A percentile compares a stretch with the other conserved stretches of the same genome.
Evolutionary conservation across 2,329 filamentous ascomycete species (phyloP).

Genomic region (Trichoderma koningiopsis): DNA sequence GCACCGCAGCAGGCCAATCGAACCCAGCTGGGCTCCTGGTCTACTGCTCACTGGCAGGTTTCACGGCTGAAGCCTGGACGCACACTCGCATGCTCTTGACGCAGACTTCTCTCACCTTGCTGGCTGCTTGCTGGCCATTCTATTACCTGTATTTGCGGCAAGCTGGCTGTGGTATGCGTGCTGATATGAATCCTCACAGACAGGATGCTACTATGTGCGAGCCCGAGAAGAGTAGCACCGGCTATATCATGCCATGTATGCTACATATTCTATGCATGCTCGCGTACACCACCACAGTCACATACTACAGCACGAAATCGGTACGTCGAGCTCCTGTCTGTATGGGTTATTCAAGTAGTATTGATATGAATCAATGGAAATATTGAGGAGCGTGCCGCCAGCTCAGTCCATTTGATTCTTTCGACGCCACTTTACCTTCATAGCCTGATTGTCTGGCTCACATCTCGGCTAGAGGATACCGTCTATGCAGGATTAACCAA

Average conservation of each 20-base stretch:
- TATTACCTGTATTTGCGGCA: background rate
- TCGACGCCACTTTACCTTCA: background rate
- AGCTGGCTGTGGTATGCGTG: background rate
- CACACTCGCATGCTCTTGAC: background rate
- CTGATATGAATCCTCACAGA: background rate
- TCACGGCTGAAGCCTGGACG: background rate
- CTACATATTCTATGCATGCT: background rate
- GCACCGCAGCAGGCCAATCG: conserved; percentile 2
- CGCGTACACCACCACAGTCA: background rate
- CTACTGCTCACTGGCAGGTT: background rate
- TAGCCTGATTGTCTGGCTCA: background rate
- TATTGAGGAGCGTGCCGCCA: background rate
- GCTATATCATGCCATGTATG: background rate
- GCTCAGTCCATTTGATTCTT: background rate
- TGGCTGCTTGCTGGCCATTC: background rate
- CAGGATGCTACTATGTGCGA: background rate
- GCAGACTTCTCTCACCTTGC: background rate
- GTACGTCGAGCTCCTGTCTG: background rate
- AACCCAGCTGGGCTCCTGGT: background rate
- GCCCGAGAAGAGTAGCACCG: background rate
- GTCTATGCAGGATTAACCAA: background rate
- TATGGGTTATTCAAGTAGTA: background rate
- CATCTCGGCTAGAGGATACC: background rate
- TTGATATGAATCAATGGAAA: background rate
- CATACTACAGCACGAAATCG: background rate